Conservation (phyloP, 2,329 filamentous ascomycete species). For the Sclerotinia sclerotiorum region DNA sequence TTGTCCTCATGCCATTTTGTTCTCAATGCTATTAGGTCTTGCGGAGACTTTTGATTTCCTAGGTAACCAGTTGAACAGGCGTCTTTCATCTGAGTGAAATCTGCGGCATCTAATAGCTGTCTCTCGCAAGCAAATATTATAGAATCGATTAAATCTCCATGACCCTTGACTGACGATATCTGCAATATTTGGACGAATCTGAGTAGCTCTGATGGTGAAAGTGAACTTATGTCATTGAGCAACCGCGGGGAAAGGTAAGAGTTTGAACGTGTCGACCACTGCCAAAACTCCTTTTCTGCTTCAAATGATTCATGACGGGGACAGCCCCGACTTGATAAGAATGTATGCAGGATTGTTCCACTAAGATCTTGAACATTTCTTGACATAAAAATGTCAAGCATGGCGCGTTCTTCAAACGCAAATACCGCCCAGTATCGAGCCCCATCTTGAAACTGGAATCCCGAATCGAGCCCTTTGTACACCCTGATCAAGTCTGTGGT, state of each 20-base stretch:
- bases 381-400: constrained; percentile 43
- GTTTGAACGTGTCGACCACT: constrained; percentile 40
- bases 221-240: constrained; percentile 44
- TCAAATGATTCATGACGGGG: constrained; percentile 41
- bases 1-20: constrained; percentile 46
- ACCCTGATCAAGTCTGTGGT: constrained; percentile 40
- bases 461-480: constrained; percentile 43
- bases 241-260: constrained; percentile 41
- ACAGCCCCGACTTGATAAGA: constrained; percentile 43
- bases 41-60: constrained; percentile 41
- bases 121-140: constrained; percentile 19
- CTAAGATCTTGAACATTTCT: constrained; percentile 40
- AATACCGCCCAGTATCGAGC: constrained; percentile 43
- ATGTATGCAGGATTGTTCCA: constrained; percentile 42
- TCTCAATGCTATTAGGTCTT: constrained; percentile 43
- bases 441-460: constrained; percentile 41
- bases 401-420: constrained; percentile 26
- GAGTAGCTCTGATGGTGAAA: constrained; percentile 41
- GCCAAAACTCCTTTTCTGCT: constrained; percentile 43
- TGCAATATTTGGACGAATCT: constrained; percentile 19
- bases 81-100: constrained; percentile 43
- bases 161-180: constrained; percentile 2
- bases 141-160: background rate
- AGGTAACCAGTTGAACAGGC: constrained; percentile 45
- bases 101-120: constrained; percentile 21